A percentile compares a stretch with the other conserved stretches of the same genome.
Conservation (phyloP, 176 grass and related monocot genomes). For the Melocanna baccifera region DNA sequence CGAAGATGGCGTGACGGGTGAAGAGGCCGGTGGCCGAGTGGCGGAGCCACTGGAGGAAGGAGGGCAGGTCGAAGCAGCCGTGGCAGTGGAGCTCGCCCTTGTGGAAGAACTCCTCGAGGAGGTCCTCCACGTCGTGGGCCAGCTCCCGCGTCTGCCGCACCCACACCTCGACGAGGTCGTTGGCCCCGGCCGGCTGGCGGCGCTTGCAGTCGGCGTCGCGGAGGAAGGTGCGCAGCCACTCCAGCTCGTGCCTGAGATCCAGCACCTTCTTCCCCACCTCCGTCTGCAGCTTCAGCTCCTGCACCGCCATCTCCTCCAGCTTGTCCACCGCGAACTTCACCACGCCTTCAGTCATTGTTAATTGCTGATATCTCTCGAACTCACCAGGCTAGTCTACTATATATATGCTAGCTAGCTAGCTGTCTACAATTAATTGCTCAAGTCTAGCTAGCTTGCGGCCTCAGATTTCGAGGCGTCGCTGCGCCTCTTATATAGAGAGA, state of each 20-base stretch:
- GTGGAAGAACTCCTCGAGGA: slow-evolving; percentile 11
- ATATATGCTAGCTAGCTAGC: too few species aligned
- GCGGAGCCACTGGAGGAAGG: slow-evolving; percentile 7
- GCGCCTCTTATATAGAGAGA: not conserved
- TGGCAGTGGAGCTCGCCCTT: slow-evolving; percentile 8
- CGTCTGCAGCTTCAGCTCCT: slow-evolving; percentile 13
- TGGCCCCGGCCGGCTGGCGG: not conserved
- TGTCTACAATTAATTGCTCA: not conserved
- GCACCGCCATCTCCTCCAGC: not conserved
- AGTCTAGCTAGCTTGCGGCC: not conserved
- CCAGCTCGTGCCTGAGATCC: not conserved
- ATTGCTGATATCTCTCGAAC: not conserved
- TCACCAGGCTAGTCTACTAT: not conserved
- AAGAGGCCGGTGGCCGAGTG: not conserved
- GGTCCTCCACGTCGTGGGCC: slow-evolving; percentile 8
- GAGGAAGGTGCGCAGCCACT: slow-evolving; percentile 2
- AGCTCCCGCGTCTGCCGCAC: slow-evolving; percentile 21
- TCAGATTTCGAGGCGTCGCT: not conserved
- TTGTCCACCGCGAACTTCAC: slow-evolving; percentile 17
- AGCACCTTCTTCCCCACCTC: slow-evolving; percentile 18
- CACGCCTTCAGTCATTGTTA: not conserved
- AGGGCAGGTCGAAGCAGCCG: slow-evolving; percentile 9
- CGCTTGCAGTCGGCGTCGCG: slow-evolving; percentile 1
- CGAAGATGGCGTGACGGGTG: not conserved
- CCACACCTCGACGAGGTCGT: not conserved